phyloP scores from a whole-genome alignment of 768 basidiomycete species.

The Auriculariales sp. region DNA sequence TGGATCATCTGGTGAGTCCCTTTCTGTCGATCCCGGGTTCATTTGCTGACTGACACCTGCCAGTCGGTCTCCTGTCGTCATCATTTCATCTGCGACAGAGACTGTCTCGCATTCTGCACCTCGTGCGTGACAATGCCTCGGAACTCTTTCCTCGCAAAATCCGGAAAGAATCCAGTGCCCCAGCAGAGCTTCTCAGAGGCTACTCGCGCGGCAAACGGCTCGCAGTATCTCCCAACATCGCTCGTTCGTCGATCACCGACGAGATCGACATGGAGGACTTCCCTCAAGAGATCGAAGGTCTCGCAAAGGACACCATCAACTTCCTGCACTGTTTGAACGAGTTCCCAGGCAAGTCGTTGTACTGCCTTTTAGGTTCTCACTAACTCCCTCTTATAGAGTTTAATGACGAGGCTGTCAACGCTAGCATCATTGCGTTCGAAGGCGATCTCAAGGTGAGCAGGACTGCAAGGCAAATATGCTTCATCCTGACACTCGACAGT shows the following conservation, averaged over 20 bases:
- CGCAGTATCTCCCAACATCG: slow-evolving; percentile 24
- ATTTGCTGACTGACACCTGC: not conserved
- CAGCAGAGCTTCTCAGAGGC: not conserved
- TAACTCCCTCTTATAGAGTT: no score
- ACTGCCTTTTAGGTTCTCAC: no score
- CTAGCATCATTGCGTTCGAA: slow-evolving; percentile 51
- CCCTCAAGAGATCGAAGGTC: slow-evolving; percentile 44
- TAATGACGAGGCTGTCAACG: slow-evolving; percentile 51
- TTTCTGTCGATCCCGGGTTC: not conserved
- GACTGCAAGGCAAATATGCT: no score
- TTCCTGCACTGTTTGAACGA: no score
- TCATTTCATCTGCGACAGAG: slow-evolving; percentile 57
- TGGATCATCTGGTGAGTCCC: slow-evolving; percentile 35
- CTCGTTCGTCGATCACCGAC: slow-evolving; percentile 37
- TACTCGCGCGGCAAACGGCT: not conserved
- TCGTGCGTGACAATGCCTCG: slow-evolving; percentile 64
- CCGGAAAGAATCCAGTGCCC: slow-evolving; percentile 6
- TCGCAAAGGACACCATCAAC: slow-evolving; percentile 51
- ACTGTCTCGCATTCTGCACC: slow-evolving; percentile 49
- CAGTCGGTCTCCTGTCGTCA: slow-evolving; percentile 58
- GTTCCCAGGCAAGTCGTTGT: no score
- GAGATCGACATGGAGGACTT: slow-evolving; percentile 50
- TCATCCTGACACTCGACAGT: no score
- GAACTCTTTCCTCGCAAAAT: slow-evolving; percentile 63
- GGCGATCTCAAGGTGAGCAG: slow-evolving; percentile 60